Conservation (phyloP, 2,329 filamentous ascomycete genomes). For the Ilyonectria destructans region DNA sequence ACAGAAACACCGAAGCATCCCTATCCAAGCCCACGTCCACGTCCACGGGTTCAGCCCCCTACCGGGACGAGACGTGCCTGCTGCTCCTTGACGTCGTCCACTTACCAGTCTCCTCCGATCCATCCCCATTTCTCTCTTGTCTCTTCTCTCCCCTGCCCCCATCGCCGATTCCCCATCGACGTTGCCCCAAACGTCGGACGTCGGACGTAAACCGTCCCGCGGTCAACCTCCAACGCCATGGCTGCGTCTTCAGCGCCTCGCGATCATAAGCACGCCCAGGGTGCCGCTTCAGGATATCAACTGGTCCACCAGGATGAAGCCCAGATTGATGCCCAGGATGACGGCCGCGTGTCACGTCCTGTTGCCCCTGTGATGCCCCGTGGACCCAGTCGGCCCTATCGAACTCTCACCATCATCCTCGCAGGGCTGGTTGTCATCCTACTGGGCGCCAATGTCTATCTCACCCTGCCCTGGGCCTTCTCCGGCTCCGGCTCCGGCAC, state of each 20-base stretch:
- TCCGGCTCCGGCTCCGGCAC: slow-evolving; percentile 39
- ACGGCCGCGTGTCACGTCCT: slow-evolving; percentile 36
- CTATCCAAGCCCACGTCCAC: background rate
- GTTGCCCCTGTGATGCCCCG: slow-evolving; percentile 37
- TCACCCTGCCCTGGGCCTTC: slow-evolving; percentile 54
- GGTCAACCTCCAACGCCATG: slow-evolving; percentile 33
- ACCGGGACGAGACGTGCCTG: slow-evolving; percentile 4
- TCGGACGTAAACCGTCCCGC: background rate
- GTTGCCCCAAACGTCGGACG: slow-evolving; percentile 1
- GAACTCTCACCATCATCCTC: slow-evolving; percentile 52
- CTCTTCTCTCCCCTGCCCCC: slow-evolving; percentile 8
- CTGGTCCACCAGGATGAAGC: slow-evolving; percentile 55
- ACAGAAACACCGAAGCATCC: slow-evolving; percentile 1
- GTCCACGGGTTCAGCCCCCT: slow-evolving; percentile 1
- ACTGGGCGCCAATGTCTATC: slow-evolving; percentile 56
- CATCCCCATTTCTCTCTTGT: slow-evolving; percentile 11
- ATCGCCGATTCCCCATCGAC: slow-evolving; percentile 16
- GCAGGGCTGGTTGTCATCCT: slow-evolving; percentile 56
- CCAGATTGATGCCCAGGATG: slow-evolving; percentile 38
- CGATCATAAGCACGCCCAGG: slow-evolving; percentile 31
- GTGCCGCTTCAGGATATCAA: slow-evolving; percentile 50
- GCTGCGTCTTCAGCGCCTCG: slow-evolving; percentile 37
- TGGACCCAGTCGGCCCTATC: slow-evolving; percentile 49
- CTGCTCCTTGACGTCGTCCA: background rate
- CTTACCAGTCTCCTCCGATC: slow-evolving; percentile 1